A percentile compares a stretch with the other conserved stretches of the same genome.
phyloP scores from a whole-genome alignment of 805 yeast species.

The Wickerhamiella sorbophila region DNA sequence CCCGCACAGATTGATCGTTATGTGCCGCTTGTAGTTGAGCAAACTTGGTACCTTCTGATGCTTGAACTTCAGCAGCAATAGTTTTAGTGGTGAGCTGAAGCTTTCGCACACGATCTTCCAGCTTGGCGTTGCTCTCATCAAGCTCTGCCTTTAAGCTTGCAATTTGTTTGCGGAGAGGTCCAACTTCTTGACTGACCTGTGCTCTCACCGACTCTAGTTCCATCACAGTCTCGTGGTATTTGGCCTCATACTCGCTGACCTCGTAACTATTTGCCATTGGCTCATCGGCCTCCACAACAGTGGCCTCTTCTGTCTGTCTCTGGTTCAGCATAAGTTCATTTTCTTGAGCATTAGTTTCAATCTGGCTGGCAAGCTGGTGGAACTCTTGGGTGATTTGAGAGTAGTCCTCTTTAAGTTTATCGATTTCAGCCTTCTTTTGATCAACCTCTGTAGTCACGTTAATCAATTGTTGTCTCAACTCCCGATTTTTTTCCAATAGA shows the following conservation, averaged over 20 bases:
- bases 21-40: constrained; percentile 18
- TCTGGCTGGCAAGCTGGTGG: not conserved
- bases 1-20: constrained; percentile 19
- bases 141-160: constrained; percentile 1
- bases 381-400: constrained; percentile 19
- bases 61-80: constrained; percentile 11
- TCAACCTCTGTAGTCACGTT: constrained; percentile 12
- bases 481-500: constrained; percentile 23
- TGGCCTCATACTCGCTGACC: constrained; percentile 2
- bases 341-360: not conserved
- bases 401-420: constrained; percentile 17
- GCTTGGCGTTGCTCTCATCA: constrained; percentile 2
- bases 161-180: constrained; percentile 1
- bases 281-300: not conserved
- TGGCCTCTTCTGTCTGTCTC: not conserved
- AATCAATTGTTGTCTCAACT: constrained; percentile 13
- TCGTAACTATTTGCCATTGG: not conserved
- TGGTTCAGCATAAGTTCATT: not conserved
- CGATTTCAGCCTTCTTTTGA: constrained; percentile 15
- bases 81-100: not conserved
- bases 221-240: not conserved
- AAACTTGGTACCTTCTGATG: constrained; percentile 10
- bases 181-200: constrained; percentile 5
- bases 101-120: constrained; percentile 1
- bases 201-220: constrained; percentile 3